phyloP scores from a whole-genome alignment of 441 rosid genomes.

The Hura crepitans region DNA sequence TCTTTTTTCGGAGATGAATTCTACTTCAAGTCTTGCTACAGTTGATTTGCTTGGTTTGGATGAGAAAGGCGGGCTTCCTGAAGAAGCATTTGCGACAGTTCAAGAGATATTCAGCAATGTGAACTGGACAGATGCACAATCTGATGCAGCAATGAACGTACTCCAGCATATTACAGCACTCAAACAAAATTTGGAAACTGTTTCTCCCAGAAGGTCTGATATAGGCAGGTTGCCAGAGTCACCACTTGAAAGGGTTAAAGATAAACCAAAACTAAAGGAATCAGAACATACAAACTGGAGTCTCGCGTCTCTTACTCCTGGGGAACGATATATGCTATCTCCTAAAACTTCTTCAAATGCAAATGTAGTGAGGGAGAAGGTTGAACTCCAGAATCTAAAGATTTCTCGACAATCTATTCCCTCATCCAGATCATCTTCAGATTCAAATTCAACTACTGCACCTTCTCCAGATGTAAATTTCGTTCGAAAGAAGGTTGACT shows the following conservation, averaged over 20 bases:
- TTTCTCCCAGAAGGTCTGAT: constrained; percentile 39
- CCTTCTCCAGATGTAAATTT: constrained; percentile 15
- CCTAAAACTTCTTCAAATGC: neutral
- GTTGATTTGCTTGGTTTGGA: constrained; percentile 53
- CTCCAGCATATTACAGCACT: constrained; percentile 52
- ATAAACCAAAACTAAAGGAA: constrained; percentile 34
- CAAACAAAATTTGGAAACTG: constrained; percentile 48
- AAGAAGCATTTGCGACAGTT: constrained; percentile 82
- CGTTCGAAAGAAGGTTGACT: constrained; percentile 4
- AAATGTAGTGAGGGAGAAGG: constrained; percentile 26
- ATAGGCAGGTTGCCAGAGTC: constrained; percentile 37
- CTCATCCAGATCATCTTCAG: constrained; percentile 9
- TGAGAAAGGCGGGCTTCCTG: constrained; percentile 70
- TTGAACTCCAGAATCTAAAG: constrained; percentile 39
- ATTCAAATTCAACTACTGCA: constrained; percentile 11
- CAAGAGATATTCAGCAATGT: constrained; percentile 60
- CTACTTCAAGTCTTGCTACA: constrained; percentile 44
- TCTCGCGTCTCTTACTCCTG: constrained; percentile 31
- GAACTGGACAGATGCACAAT: constrained; percentile 60
- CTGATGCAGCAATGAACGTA: constrained; percentile 51
- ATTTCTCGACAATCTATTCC: constrained; percentile 31
- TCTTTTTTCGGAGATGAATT: constrained; percentile 78
- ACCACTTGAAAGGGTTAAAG: constrained; percentile 38
- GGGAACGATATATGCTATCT: constrained; percentile 20
- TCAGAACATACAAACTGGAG: constrained; percentile 27